Evolutionary conservation across 2,329 filamentous ascomycete species (phyloP), one percentile per base, ranked within the genome.

Genomic region (Dothiorella sarmentorum): DNA sequence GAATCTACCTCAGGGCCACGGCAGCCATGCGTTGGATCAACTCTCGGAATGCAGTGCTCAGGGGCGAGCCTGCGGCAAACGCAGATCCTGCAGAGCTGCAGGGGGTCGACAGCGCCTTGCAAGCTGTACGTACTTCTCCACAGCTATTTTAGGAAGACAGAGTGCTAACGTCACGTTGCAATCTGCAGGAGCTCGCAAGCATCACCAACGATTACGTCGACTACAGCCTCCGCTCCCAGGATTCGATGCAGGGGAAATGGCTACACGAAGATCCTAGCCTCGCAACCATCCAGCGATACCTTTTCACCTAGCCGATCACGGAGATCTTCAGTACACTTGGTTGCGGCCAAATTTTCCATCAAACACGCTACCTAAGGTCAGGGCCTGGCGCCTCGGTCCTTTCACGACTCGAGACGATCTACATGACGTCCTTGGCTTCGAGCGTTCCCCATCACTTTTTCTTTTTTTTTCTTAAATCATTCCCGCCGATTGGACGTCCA

Each of bases 21-120:
- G 82, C 83, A 18, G 83, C 80, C 4, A 73, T 80, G 60, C 75
- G 83, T 65, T 87, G 84, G 84, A 75, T 81, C 62, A 81, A 82
- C 61, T 71, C 78, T 33, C 76, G 84, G 26, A 71, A 76, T 29
- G 75, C 76, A 56, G 70, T 83, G 17, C 68, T 85, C 27, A 75
- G 78, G 56, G 81, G 80, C 11, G 77, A 80, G 9, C 20, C 4
- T 17, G 26, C 15, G 9, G 43, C 60, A 75, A 73, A 75, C 80
- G 7, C 73, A 76, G 47, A 71, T 76, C 9, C 67, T 75, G 6
- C 66, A 31, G 76, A 76, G 10, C 68, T 86, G 42, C 78, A 80
- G 63, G 72, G 75, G 33, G 71, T 80, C 18, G 76, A 80, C 60
- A 70, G 73, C 33, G 74, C 75, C 5, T 69, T 85, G 49, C 75